Base-by-base conservation (phyloP, 129 eudicot genomes). In the Escallonia herrerae region DNA sequence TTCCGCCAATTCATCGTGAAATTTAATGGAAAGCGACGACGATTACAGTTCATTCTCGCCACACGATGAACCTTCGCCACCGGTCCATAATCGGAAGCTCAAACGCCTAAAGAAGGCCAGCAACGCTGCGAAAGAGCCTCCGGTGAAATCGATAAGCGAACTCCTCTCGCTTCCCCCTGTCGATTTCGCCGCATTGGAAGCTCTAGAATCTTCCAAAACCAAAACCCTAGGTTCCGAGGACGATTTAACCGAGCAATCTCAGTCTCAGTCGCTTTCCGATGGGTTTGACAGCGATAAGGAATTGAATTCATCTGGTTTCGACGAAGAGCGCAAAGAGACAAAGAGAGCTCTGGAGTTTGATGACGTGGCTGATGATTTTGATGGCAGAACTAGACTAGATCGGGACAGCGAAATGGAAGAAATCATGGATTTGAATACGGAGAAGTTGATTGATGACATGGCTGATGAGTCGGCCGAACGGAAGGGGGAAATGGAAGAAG, bases 21-120 rank as follows among this genome's bases (percentile, higher is more conserved):
- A 22, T 22, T 22, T 14, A 37, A 87, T 87, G 95, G 95, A 82
- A 22, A 87, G 84, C 67, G 95, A 87, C 54, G 95, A 87, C 50
- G 95, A 84, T 74, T 82, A 65, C 53, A 78, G 69, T 66, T 72
- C 88, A 4, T 74, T 79, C 56, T 82, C 88, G 5, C 79, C 82
- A 14, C 64, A 62, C 0, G n/a, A n/a, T n/a, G n/a, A n/a, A n/a
- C n/a, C n/a, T n/a, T n/a, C n/a, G n/a, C n/a, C n/a, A n/a, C n/a
- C n/a, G n/a, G 76, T 67, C 15, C 80, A 77, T 10, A 76, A 45
- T 45, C 80, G 80, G 14, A 61, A 82, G 53, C 90, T 87, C 76
- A 84, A 84, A 74, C 87, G 91, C 67, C 62, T 84, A 13, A 84
- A 84, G 66, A 87, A 84, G 59, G 53, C 84, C 0, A 43, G 2